These are phyloP conservation scores for Magnolia changhungtana DNA, from an alignment of 164 flowering plant genomes.

Conservation along the genomic window DNA sequence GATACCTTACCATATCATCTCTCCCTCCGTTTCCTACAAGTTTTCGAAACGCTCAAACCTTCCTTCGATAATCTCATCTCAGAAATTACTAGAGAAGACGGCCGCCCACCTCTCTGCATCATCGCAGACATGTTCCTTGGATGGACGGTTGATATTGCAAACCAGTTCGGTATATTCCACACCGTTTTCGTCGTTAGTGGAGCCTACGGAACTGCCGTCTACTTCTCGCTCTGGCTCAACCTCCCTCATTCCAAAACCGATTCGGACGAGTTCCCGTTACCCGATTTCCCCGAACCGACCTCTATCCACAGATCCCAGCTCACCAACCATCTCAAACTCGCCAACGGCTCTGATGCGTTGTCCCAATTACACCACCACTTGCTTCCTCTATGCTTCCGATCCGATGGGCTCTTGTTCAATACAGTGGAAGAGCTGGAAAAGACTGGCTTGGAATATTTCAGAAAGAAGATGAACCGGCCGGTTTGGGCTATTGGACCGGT, in stretches of 20 bases:
- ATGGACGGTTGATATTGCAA: slow-evolving; percentile 16
- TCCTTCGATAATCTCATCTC: slow-evolving; percentile 10
- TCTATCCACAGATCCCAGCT: slow-evolving; percentile 12
- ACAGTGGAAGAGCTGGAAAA: slow-evolving; percentile 12
- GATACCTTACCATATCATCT: slow-evolving; percentile 6
- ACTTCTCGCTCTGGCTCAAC: slow-evolving; percentile 11
- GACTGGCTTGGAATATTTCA: slow-evolving; percentile 8
- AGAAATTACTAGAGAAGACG: neutral
- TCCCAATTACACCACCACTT: neutral
- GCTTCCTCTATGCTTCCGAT: neutral
- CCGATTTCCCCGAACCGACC: slow-evolving; percentile 12
- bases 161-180: slow-evolving; percentile 7
- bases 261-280: slow-evolving; percentile 13
- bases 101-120: slow-evolving; percentile 6
- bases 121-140: slow-evolving; percentile 16
- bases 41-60: slow-evolving; percentile 13
- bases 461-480: slow-evolving; percentile 2
- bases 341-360: neutral
- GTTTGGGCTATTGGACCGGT: slow-evolving; percentile 20
- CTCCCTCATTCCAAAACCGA: slow-evolving; percentile 5
- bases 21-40: slow-evolving; percentile 1
- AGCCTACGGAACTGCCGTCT: slow-evolving; percentile 16
- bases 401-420: slow-evolving; percentile 15
- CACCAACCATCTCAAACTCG: slow-evolving; percentile 6
- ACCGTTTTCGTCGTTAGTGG: slow-evolving; percentile 6